Base-by-base conservation (phyloP, 2,329 filamentous ascomycete genomes). In the Metarhizium anisopliae region DNA sequence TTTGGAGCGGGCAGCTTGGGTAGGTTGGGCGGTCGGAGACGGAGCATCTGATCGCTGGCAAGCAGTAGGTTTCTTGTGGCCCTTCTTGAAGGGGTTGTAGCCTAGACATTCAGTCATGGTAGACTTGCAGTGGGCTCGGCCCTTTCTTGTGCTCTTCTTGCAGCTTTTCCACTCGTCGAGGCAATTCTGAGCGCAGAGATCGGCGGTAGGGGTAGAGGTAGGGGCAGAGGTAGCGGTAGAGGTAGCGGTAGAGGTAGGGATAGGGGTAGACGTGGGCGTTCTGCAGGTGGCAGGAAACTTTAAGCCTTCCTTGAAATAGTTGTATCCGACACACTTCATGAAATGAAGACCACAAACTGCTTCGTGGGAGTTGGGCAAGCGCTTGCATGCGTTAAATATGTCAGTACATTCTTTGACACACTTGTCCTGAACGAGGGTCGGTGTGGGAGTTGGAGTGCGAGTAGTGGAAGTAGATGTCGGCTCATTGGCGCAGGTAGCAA, bases 371-470 rank as follows among this genome's bases (percentile, higher is more conserved):
- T 35, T 35, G 7, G 32, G 32, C 32, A 35, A 7, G 7, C 10
- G 6, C 7, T 8, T 32, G 52, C 52, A 53, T 0, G 43, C 5
- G 52, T 47, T 14, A 2, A 18, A 20, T 10, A 6, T 38, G 7
- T 32, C 50, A 14, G 16, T 52, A 38, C 53, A 58, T 14, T 16
- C 53, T 47, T 53, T 16, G 29, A 35, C 47, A 40, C 53, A 55
- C 18, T 49, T 18, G 49, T 50, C 47, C 35, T 51, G 47, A 20
- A 29, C 52, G 25, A 35, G 6, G 38, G 36, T 6, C 13, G 11
- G 6, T 14, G 53, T 51, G 35, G 53, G 18, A 32, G 36, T 51
- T 25, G 25, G 25, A 25, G 25, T 4, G 25, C 25, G 25, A 25
- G 25, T 25, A 10, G 53, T 51, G 35, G 53, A 14, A 32, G 36